These are phyloP conservation scores for Aureobasidium namibiae DNA, from an alignment of 2,329 filamentous ascomycete species.

Conservation along the genomic window DNA sequence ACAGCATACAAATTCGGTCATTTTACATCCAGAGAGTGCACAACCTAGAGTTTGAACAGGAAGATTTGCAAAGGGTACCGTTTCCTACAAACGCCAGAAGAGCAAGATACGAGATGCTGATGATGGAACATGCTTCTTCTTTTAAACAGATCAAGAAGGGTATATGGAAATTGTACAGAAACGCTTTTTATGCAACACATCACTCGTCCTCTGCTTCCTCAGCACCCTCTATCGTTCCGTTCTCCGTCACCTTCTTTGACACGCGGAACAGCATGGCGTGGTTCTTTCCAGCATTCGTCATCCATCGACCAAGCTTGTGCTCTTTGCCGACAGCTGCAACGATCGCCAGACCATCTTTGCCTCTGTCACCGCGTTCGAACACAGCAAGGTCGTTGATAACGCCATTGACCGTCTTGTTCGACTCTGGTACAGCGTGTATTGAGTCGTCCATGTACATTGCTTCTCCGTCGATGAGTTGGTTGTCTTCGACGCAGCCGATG, in stretches of 20 bases:
- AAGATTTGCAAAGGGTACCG: too few relatives aligned
- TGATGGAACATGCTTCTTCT: background rate
- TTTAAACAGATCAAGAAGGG: background rate
- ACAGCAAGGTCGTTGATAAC: slow-evolving; percentile 83
- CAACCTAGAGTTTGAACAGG: too few relatives aligned
- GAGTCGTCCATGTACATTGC: slow-evolving; percentile 10
- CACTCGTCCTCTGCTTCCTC: slow-evolving; percentile 1
- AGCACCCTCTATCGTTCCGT: background rate
- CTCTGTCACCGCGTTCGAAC: slow-evolving; percentile 74
- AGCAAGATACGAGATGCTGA: background rate
- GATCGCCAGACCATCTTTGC: slow-evolving; percentile 66
- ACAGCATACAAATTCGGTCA: too few relatives aligned
- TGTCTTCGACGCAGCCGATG: slow-evolving; percentile 43
- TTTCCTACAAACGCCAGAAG: too few relatives aligned
- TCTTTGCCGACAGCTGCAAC: slow-evolving; percentile 83
- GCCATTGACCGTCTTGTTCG: slow-evolving; percentile 48
- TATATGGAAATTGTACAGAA: slow-evolving; percentile 1
- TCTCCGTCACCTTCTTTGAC: slow-evolving; percentile 31
- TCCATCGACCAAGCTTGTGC: slow-evolving; percentile 78
- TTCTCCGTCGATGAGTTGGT: slow-evolving; percentile 17
- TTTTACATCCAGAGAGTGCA: too few relatives aligned
- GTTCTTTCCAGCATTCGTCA: slow-evolving; percentile 60
- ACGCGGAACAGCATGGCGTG: slow-evolving; percentile 85
- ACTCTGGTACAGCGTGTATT: slow-evolving; percentile 12
- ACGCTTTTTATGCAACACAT: slow-evolving; percentile 4